phyloP scores from a whole-genome alignment of 805 yeast species.

The Saccharomycopsis lassenensis region DNA sequence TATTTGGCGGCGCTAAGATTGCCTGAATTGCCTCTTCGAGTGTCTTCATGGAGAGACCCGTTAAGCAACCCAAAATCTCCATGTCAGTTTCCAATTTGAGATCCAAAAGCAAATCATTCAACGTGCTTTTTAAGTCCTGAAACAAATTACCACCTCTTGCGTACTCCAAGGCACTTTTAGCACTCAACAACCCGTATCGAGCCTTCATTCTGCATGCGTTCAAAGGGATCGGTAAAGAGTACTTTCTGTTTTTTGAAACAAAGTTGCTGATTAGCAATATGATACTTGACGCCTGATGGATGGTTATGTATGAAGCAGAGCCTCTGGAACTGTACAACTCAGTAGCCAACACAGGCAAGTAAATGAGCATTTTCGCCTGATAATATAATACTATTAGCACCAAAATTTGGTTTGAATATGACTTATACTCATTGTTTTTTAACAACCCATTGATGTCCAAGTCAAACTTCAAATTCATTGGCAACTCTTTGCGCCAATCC shows the following conservation, averaged over 20 bases:
- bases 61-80: slow-evolving; percentile 51
- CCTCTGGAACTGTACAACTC: slow-evolving; percentile 29
- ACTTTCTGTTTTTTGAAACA: slow-evolving; percentile 28
- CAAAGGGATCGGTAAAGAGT: slow-evolving; percentile 50
- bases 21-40: slow-evolving; percentile 51
- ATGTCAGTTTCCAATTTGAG: slow-evolving; percentile 40
- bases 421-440: slow-evolving; percentile 25
- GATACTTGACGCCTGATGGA: slow-evolving; percentile 60
- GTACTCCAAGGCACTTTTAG: slow-evolving; percentile 71
- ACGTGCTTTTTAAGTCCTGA: slow-evolving; percentile 51
- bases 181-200: slow-evolving; percentile 51
- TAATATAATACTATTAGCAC: slow-evolving; percentile 48
- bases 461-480: slow-evolving; percentile 49
- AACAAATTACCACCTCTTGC: slow-evolving; percentile 74
- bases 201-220: slow-evolving; percentile 54
- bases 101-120: slow-evolving; percentile 39
- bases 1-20: slow-evolving; percentile 44
- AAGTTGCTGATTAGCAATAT: slow-evolving; percentile 41
- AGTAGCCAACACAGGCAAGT: slow-evolving; percentile 48
- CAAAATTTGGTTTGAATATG: slow-evolving; percentile 29
- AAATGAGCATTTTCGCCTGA: slow-evolving; percentile 51
- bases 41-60: slow-evolving; percentile 43
- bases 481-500: slow-evolving; percentile 66
- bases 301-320: slow-evolving; percentile 48
- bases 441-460: slow-evolving; percentile 48